phyloP scores from a whole-genome alignment of 441 rosid genomes.

The Bocquillonia castaneifolia region DNA sequence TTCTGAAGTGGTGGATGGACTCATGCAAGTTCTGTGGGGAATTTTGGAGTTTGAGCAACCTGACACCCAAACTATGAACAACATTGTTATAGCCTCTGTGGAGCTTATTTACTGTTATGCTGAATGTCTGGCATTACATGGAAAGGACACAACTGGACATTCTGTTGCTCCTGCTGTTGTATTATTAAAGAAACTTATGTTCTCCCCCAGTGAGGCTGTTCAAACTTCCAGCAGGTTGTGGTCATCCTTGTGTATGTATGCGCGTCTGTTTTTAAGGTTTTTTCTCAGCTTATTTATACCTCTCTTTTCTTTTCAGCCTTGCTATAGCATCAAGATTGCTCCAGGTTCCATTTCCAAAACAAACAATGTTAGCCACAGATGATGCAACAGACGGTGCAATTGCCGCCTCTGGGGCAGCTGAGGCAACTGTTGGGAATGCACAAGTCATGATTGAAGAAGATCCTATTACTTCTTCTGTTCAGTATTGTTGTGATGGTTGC shows the following conservation, averaged over 20 bases:
- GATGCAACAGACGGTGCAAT: slow-evolving; percentile 66
- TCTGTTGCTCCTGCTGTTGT: slow-evolving; percentile 95
- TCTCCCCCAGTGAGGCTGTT: slow-evolving; percentile 81
- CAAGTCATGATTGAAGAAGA: slow-evolving; percentile 98
- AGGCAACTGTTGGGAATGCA: slow-evolving; percentile 59
- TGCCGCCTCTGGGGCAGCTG: slow-evolving; percentile 54
- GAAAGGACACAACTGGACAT: slow-evolving; percentile 52
- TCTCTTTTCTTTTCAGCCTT: slow-evolving; percentile 55
- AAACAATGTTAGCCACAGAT: slow-evolving; percentile 87
- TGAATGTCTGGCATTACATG: slow-evolving; percentile 89
- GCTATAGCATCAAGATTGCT: slow-evolving; percentile 99
- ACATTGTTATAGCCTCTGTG: slow-evolving; percentile 86
- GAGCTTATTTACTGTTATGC: slow-evolving; percentile 97
- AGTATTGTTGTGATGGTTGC: slow-evolving; percentile 99
- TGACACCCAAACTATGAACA: slow-evolving; percentile 95
- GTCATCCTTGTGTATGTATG: neutral
- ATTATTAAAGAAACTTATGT: slow-evolving; percentile 79
- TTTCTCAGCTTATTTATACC: slow-evolving; percentile 24
- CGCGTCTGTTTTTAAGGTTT: slow-evolving; percentile 14
- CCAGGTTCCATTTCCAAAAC: slow-evolving; percentile 99
- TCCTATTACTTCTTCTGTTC: slow-evolving; percentile 94
- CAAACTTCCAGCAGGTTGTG: slow-evolving; percentile 97
- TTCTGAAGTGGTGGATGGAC: slow-evolving; percentile 88
- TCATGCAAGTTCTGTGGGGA: slow-evolving; percentile 98
- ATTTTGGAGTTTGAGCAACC: slow-evolving; percentile 95